Conservation (phyloP, 106 monocot species). For the Allium cepa region DNA sequence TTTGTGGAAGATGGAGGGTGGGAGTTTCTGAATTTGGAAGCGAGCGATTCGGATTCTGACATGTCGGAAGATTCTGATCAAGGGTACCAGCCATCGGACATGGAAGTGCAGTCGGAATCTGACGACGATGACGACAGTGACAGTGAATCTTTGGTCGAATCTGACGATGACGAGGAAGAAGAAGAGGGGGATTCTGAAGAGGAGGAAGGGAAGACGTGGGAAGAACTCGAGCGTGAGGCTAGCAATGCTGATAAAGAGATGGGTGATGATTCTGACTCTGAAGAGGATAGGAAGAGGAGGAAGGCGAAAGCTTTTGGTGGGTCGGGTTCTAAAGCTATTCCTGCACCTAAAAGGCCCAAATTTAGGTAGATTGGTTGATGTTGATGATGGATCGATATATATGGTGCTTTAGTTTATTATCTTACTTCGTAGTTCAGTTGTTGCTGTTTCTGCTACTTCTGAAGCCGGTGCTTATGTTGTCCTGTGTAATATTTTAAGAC, state of each 20-base stretch:
- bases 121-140: conserved; percentile 46
- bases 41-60: conserved; percentile 75
- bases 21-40: conserved; percentile 96
- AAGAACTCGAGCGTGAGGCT: conserved; percentile 88
- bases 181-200: conserved; percentile 77
- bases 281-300: conserved; percentile 67
- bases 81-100: conserved; percentile 73
- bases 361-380: conserved; percentile 19
- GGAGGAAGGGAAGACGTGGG: conserved; percentile 98
- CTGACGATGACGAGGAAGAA: conserved; percentile 58
- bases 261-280: conserved; percentile 66
- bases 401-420: too few relatives aligned
- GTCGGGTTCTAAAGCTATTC: conserved; percentile 35
- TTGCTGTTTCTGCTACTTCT: too few relatives aligned
- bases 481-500: too few relatives aligned
- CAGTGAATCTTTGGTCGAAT: conserved; percentile 71
- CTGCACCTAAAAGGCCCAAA: conserved; percentile 41
- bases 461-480: too few relatives aligned
- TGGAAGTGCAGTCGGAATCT: conserved; percentile 50
- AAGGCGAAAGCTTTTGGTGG: conserved; percentile 53
- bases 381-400: neutral
- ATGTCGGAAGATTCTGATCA: conserved; percentile 74
- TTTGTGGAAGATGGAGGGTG: conserved; percentile 97
- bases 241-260: conserved; percentile 81
- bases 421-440: too few relatives aligned